These are phyloP conservation scores for Betula pendula DNA, from an alignment of 306 rosid species.

Conservation along the genomic window DNA sequence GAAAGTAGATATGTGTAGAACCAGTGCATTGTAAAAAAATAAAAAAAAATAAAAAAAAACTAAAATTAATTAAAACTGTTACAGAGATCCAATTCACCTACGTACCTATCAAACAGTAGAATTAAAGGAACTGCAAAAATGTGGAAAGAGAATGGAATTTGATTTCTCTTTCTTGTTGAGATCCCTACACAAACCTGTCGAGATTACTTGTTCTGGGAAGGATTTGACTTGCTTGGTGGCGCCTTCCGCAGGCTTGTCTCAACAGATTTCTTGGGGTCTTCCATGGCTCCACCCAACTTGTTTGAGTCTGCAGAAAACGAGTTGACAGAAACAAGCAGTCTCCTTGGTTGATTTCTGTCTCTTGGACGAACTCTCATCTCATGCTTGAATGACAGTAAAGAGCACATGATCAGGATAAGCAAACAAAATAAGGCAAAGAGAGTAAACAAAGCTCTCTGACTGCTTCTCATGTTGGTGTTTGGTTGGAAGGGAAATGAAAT, in stretches of 20 bases:
- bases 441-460: conserved; percentile 37
- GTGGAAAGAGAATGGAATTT: conserved; percentile 29
- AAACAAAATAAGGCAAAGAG: conserved; percentile 46
- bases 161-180: conserved; percentile 35
- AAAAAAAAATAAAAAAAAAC: no score
- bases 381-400: conserved; percentile 35
- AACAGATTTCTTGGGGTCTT: conserved; percentile 41
- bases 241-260: conserved; percentile 56
- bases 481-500: conserved; percentile 16
- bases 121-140: conserved; percentile 36
- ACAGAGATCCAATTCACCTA: conserved; percentile 39
- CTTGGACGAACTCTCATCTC: conserved; percentile 30
- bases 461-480: conserved; percentile 51
- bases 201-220: conserved; percentile 61
- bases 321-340: conserved; percentile 41
- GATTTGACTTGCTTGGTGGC: conserved; percentile 69
- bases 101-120: conserved; percentile 37
- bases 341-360: conserved; percentile 38
- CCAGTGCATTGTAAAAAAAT: conserved; percentile 4
- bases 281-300: conserved; percentile 33
- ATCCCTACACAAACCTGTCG: conserved; percentile 25
- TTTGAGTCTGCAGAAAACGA: conserved; percentile 36
- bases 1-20: not conserved
- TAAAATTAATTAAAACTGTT: conserved; percentile 11
- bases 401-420: conserved; percentile 30